A percentile compares a stretch with the other conserved stretches of the same genome.
phyloP scores from a whole-genome alignment of 495 filamentous ascomycete genomes.

The Penicillium lividum region DNA sequence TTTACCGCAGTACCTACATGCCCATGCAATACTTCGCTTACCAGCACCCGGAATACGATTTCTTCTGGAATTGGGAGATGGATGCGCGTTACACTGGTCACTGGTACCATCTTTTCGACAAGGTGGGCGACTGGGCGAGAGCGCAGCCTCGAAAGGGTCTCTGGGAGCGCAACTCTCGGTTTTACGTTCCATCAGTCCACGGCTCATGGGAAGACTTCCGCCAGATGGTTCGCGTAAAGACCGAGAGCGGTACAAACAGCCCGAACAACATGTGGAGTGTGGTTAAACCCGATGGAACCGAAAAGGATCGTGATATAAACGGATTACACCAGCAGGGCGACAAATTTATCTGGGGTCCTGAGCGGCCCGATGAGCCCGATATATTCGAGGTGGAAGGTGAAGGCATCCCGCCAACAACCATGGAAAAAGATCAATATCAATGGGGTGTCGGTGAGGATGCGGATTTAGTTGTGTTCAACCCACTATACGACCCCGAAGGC shows the following conservation, averaged over 20 bases:
- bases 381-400: constrained; percentile 70
- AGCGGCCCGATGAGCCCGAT: constrained; percentile 64
- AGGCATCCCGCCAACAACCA: constrained; percentile 66
- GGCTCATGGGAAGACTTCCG: constrained; percentile 91
- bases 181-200: constrained; percentile 87
- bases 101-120: constrained; percentile 85
- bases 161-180: constrained; percentile 91
- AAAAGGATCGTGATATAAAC: constrained; percentile 9
- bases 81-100: constrained; percentile 96
- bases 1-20: constrained; percentile 90
- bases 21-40: constrained; percentile 91
- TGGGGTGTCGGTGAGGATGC: constrained; percentile 95
- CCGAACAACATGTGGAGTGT: constrained; percentile 71
- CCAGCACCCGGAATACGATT: constrained; percentile 90
- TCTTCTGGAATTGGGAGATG: constrained; percentile 99
- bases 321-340: constrained; percentile 59
- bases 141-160: constrained; percentile 85
- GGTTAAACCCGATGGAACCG: constrained; percentile 38
- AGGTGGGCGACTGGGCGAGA: constrained; percentile 71
- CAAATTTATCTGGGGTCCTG: constrained; percentile 82
- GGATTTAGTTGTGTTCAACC: constrained; percentile 91
- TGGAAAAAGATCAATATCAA: constrained; percentile 75
- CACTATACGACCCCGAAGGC: constrained; percentile 85
- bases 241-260: constrained; percentile 74
- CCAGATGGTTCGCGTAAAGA: constrained; percentile 88